phyloP scores from a whole-genome alignment of 129 eudicot species.

The Flaveria trinervia region DNA sequence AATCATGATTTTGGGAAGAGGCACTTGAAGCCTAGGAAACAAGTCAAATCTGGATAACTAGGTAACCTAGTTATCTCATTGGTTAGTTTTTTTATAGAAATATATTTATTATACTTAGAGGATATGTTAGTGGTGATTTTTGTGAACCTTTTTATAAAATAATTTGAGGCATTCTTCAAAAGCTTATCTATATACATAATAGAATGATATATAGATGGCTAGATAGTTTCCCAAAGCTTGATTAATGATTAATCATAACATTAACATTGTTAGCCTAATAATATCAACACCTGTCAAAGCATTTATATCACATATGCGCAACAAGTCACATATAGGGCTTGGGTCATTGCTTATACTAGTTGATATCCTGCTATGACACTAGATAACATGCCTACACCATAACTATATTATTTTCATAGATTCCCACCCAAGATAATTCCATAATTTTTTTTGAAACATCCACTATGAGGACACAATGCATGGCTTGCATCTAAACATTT shows the following conservation, averaged over 20 bases:
- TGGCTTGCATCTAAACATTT: background rate
- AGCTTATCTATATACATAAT: slow-evolving; percentile 1
- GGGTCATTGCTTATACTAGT: no score
- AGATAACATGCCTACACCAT: background rate
- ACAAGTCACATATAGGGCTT: background rate
- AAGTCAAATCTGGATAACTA: background rate
- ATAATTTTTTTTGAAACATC: background rate
- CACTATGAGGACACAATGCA: background rate
- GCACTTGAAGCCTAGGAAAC: background rate
- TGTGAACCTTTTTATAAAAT: background rate
- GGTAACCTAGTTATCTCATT: background rate
- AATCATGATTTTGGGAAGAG: background rate
- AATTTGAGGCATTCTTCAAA: background rate
- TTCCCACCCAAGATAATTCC: background rate
- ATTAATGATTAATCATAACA: background rate
- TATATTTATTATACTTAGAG: background rate
- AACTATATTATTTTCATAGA: background rate
- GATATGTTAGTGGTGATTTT: background rate
- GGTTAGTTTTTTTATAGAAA: background rate
- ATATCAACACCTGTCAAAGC: background rate
- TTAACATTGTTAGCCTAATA: background rate
- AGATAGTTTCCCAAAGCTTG: background rate
- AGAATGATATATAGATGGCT: background rate
- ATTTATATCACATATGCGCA: background rate
- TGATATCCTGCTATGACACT: background rate